These are phyloP conservation scores for Xylaria sp. DNA, from an alignment of 2,329 filamentous ascomycete species.

Conservation along the genomic window DNA sequence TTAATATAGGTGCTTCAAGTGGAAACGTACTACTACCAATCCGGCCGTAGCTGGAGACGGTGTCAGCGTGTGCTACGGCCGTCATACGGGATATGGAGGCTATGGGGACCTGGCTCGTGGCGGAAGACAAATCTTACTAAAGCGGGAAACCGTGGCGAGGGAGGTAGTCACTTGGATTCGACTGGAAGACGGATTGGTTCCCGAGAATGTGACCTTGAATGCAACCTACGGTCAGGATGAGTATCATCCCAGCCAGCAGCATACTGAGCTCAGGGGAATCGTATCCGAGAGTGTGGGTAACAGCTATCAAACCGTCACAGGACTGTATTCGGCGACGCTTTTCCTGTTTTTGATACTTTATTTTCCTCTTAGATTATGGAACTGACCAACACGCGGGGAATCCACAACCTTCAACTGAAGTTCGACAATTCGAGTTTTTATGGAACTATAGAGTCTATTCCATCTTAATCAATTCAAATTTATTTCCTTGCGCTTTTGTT, in stretches of 20 bases:
- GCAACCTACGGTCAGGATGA: slow-evolving; percentile 5
- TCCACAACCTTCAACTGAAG: too few species aligned
- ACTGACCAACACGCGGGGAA: too few species aligned
- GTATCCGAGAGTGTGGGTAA: too few species aligned
- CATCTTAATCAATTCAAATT: too few species aligned
- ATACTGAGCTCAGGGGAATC: background rate
- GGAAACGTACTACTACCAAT: background rate
- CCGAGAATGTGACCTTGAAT: slow-evolving; percentile 4
- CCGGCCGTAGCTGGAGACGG: background rate
- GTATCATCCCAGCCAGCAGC: background rate
- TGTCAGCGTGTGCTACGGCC: slow-evolving; percentile 1
- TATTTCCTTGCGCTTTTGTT: too few species aligned
- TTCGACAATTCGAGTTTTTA: too few species aligned
- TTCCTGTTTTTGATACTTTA: too few species aligned
- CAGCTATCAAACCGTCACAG: too few species aligned
- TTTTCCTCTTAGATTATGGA: too few species aligned
- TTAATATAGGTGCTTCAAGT: too few species aligned
- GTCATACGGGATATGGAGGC: slow-evolving; percentile 5
- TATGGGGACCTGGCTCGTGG: slow-evolving; percentile 4
- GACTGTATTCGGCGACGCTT: too few species aligned
- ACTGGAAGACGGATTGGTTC: slow-evolving; percentile 5
- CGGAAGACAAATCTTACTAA: slow-evolving; percentile 1
- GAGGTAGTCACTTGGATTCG: slow-evolving; percentile 2
- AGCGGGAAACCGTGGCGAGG: background rate
- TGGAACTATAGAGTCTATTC: too few species aligned